Percentiles rank a stretch among this genome's conserved stretches.
Conservation (phyloP, 192 early-diverging fungal species). For the Spizellomyces punctatus region DNA sequence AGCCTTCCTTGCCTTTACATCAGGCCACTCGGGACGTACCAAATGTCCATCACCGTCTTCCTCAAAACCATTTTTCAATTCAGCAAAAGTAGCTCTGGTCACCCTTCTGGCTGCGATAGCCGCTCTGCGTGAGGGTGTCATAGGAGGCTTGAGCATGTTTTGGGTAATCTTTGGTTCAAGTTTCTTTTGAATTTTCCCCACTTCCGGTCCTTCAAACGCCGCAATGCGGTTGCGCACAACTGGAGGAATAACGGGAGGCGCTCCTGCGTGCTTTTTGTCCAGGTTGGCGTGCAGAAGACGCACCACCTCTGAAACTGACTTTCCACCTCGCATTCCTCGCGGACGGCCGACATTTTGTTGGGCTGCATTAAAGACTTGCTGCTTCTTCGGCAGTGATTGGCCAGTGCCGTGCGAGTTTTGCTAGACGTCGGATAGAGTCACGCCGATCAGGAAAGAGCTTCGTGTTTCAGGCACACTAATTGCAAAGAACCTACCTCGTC, state of each 20-base stretch:
- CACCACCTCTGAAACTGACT: background rate
- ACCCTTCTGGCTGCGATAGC: slow-evolving; percentile 13
- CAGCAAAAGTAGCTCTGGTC: slow-evolving; percentile 4
- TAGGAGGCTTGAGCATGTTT: background rate
- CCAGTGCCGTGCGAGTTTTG: no score
- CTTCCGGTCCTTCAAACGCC: background rate
- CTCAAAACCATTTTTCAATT: background rate
- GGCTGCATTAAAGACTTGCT: background rate
- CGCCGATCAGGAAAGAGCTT: no score
- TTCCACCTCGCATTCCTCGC: background rate
- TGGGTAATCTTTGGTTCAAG: no score
- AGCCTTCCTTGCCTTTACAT: background rate
- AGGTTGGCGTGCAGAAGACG: background rate
- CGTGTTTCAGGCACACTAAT: no score
- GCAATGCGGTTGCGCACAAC: background rate
- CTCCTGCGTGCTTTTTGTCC: background rate
- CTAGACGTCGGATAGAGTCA: no score
- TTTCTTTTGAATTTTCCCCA: background rate
- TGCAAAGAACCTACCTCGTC: no score
- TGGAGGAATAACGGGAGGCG: background rate
- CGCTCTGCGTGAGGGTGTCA: slow-evolving; percentile 24
- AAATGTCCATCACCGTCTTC: background rate
- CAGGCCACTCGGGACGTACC: background rate
- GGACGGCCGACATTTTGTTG: background rate
- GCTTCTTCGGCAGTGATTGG: no score